Evolutionary conservation across 306 rosid species (phyloP), one percentile per base, ranked within the genome.

Genomic region (Vicia faba): DNA sequence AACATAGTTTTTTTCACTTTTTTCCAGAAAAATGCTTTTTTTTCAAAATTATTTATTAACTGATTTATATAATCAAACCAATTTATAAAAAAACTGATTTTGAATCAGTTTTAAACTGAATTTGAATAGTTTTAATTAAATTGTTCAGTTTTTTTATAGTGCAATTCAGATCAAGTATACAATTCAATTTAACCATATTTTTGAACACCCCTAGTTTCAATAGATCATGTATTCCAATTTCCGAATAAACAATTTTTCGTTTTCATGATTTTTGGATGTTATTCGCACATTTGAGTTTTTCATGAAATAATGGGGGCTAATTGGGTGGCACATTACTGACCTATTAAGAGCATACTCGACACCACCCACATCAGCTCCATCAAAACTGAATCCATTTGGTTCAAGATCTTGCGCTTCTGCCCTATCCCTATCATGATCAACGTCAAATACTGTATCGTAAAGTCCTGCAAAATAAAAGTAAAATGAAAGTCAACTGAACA

Each of bases 281-380:
- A 35, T 50, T 56, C 54, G 73, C 31, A 64, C 44, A 51, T 56
- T 56, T 36, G 49, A 43, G 31, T 54, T 9, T 44, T 29, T 64
- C 60, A 9, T 26, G 48, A 73, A 36, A 69, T 58, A 66, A 41
- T 31, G 13, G 53, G 65, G 40, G 57, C 39, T 78, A 9, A 12
- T 61, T 14, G 68, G 40, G 57, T 3, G 20, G 36, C 41, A 60
- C 36, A 56, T 19, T 58, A 64, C 83, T 79, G 50, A 93, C 99
- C 99, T 90, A 65, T 88, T 85, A 44, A 90, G 97, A 74, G 97
- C 99, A 80, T 84, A 85, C 64, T 93, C 96, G 63, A 93, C 95
- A 72, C 96, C 96, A 51, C 73, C 85, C 53, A 78, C 67, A 81
- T 93, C 99, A 71, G 99, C 90, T 70, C 96, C 95, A 73, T 93